Base-by-base conservation (phyloP, 345 rosid species). In the Excoecaria agallocha region DNA sequence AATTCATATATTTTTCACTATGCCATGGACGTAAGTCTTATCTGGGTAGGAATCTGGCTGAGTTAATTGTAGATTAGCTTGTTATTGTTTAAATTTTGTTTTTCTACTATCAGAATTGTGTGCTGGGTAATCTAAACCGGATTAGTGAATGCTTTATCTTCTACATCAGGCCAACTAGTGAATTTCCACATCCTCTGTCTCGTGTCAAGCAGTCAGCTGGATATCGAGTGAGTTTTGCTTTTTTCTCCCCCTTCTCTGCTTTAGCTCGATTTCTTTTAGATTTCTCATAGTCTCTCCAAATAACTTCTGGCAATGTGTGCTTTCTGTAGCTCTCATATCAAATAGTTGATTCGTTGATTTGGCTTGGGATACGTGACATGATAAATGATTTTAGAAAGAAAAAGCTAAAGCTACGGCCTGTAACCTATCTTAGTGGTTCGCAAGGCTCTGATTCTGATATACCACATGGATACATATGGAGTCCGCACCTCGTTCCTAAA, bases 21-120 rank as follows among this genome's bases (percentile, higher is more conserved):
- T 96, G 99, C 99, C 99, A 68, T 96, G 99, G 99, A 96, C 98
- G 99, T 96, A 91, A 93, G 99, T 93, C 80, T 85, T 83, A 69
- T 80, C 74, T 84, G 81, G 82, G 82, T 85, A 80, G 80, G 67
- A 82, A 79, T 84, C 58, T 84, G n/a, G 80, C 75, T 68, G 74
- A 69, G 74, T 80, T 78, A 68, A 66, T 50, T 70, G 69, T 75
- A 54, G 20, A 59, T 55, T 73, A 59, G 51, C 71, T 78, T 69
- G 63, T 43, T 50, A 38, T 38, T 12, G 76, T 75, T 58, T 66
- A 63, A 58, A 45, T 20, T 70, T 58, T 66, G 38, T 60, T 70
- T 71, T 38, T 85, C 68, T 49, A 69, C 38, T 66, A 24, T 75
- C 69, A 65, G 65, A 63, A 45, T 78, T 79, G 77, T 76, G 62